Evolutionary conservation across 192 early-diverging fungal species (phyloP), one percentile per base, ranked within the genome.

Genomic region (Coemansia sp.): DNA sequence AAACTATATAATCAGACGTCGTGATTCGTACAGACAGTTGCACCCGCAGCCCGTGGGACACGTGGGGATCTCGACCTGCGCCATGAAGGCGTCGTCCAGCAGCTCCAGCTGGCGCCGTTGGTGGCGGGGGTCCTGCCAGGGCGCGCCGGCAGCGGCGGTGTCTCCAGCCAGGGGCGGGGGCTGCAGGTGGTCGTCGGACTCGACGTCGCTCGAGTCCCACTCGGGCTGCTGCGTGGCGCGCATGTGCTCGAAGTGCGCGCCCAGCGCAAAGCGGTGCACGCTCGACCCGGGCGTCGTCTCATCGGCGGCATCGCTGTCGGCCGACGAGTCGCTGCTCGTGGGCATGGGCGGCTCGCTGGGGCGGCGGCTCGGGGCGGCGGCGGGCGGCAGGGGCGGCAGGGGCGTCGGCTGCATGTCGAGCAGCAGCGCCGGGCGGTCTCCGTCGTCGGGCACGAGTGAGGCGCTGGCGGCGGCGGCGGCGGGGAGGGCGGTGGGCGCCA

Each of bases 21-120:
- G 50, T 18, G 64, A 63, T 25, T 70, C 63, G 42, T 56, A 60
- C 33, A 77, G 26, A 25, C 74, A 77, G 40, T 63, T 70, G 54
- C 74, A 77, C 5, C 62, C 74, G 27, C 74, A 77, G 1, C 74
- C 74, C 0, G 58, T 54, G 0, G 74, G 68, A 29, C 74, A 77
- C 8, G 74, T 77, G 2, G 74, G 74, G 4, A 61, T 52, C n/a
- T 56, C 60, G 13, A 42, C 3, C 22, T 51, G 63, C 56, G 56
- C 19, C 0, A 18, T 14, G 8, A 53, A 30, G 1, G 53, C 68
- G 10, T 30, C 56, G 26, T 37, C 57, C 11, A 47, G 43, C 15
- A 18, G 31, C 26, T 27, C 25, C 19, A 34, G 43, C 51, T 36
- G 22, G 35, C 15, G 42, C 1, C 19, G 19, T 30, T 21, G 33